A percentile compares a stretch with the other conserved stretches of the same genome.
phyloP scores from a whole-genome alignment of 345 rosid genomes.

The Eucalyptus polyanthemos region DNA sequence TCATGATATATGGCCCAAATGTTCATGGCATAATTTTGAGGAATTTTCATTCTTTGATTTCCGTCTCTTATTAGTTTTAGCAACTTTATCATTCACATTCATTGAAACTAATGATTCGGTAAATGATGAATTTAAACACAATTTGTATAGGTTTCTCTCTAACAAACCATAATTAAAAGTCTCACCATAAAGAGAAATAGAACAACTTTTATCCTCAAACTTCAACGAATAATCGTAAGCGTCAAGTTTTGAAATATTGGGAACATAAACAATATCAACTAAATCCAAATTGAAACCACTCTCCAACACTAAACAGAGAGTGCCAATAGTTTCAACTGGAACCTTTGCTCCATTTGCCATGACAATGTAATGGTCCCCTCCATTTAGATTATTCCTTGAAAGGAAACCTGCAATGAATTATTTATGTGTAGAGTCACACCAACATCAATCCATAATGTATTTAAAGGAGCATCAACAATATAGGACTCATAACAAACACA shows the following conservation, averaged over 20 bases:
- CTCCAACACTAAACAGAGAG: neutral
- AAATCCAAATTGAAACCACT: neutral
- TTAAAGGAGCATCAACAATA: too few species aligned
- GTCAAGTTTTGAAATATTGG: neutral
- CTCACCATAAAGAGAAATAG: neutral
- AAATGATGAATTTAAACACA: neutral
- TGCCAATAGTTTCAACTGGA: neutral
- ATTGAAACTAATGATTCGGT: neutral
- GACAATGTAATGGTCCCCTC: neutral
- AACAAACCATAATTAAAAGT: neutral
- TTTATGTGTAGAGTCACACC: neutral
- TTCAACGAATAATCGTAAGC: neutral
- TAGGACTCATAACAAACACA: neutral
- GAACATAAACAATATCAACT: neutral
- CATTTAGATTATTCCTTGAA: neutral
- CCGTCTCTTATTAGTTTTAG: neutral
- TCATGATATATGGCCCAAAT: neutral
- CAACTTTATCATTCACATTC: neutral
- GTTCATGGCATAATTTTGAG: neutral
- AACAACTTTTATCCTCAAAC: neutral
- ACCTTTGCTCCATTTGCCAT: neutral
- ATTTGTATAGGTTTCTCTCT: neutral
- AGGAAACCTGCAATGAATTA: neutral
- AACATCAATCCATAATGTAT: neutral
- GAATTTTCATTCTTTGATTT: neutral